Conservation (phyloP, 2,329 filamentous ascomycete genomes). For the Neoascochyta sp. region DNA sequence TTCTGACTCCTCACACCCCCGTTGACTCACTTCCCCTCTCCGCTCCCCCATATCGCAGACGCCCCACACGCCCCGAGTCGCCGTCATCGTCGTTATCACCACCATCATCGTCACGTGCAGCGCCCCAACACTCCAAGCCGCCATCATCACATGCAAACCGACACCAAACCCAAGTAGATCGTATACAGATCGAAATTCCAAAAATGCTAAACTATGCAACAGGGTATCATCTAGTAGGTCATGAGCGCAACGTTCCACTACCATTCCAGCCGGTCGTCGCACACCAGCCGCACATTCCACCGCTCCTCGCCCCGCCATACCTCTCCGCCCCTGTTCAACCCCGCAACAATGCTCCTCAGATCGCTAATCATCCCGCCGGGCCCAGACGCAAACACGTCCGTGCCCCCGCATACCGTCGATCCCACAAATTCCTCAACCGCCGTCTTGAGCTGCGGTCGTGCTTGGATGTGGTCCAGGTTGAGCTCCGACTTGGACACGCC, state of each 20-base stretch:
- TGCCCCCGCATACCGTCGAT: conserved; percentile 20
- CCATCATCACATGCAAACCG: too few relatives aligned
- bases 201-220: too few relatives aligned
- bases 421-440: conserved; percentile 24
- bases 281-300: conserved; percentile 29
- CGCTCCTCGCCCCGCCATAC: conserved; percentile 34
- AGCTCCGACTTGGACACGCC: conserved; percentile 29
- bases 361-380: conserved; percentile 34
- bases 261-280: conserved; percentile 34
- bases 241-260: conserved; percentile 13
- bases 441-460: conserved; percentile 17
- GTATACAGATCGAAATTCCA: too few relatives aligned
- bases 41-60: too few relatives aligned
- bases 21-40: too few relatives aligned
- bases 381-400: conserved; percentile 32
- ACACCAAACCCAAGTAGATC: too few relatives aligned
- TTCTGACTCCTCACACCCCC: too few relatives aligned
- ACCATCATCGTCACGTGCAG: too few relatives aligned
- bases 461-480: conserved; percentile 22
- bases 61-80: too few relatives aligned
- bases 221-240: too few relatives aligned
- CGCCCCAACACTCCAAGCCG: too few relatives aligned
- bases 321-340: conserved; percentile 26
- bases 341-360: conserved; percentile 29
- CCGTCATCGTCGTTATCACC: too few relatives aligned